Evolutionary conservation across 345 rosid genomes (phyloP), one percentile per base, ranked within the genome.

Genomic region (Barbarea vulgaris): DNA sequence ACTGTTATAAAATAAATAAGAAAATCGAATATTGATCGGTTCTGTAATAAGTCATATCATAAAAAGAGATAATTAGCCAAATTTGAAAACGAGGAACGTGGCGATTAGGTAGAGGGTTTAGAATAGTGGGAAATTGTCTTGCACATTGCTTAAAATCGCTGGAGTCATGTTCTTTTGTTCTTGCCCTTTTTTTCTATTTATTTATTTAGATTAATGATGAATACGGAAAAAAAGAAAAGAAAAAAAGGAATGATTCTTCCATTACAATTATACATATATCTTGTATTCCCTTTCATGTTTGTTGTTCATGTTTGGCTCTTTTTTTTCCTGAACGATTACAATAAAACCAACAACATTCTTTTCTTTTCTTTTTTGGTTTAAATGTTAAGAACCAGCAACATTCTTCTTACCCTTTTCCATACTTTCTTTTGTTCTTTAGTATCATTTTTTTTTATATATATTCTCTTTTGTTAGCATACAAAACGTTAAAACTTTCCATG

Each of bases 91-190:
- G 53, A 21, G 27, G 52, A 68, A 68, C 69, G 79, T 76, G 79
- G 39, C 42, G 62, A 68, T 70, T 70, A 64, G 72, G 67, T 36
- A 52, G 25, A 61, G 13, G 64, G 64, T 30, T 52, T 51, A 55
- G n/a, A 61, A 19, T 55, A 77, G 62, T 77, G 81, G 77, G 25
- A 54, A 70, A 52, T 77, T 77, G 80, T 25, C 18, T 10, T 64
- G 54, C 59, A 70, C 52, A 77, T 56, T 64, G 60, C 81, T 48
- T 56, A 6, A 37, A 64, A 56, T 57, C 68, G 77, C 69, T 77
- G 77, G 63, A 71, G 14, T 36, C 76, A 70, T 71, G 77, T 77
- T 77, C 61, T n/a, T 27, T 71, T 71, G 36, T 77, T 70, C 33
- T 63, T 30, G 7, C 21, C 64, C 37, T n/a, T 7, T 18, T 7